A percentile compares a stretch with the other conserved stretches of the same genome.
phyloP scores from a whole-genome alignment of 2,329 filamentous ascomycete species.

The Fusarium torulosum region DNA sequence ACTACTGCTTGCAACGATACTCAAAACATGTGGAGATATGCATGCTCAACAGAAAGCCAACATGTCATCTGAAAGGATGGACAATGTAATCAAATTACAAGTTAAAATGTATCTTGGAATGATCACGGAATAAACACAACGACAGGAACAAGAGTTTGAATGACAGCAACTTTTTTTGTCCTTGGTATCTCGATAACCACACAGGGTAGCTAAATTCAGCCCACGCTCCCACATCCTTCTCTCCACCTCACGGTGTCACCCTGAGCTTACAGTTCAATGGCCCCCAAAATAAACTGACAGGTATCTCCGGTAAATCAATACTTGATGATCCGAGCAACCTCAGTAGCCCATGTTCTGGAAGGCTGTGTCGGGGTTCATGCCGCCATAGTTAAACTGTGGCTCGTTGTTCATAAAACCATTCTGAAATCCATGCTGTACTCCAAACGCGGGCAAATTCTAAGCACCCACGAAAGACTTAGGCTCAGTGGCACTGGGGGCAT shows the following conservation, averaged over 20 bases:
- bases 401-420: conserved; percentile 13
- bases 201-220: conserved; percentile 20
- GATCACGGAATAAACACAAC: background rate
- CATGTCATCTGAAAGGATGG: background rate
- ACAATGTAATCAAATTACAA: background rate
- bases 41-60: background rate
- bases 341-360: conserved; percentile 19
- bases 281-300: background rate
- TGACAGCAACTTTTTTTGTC: conserved; percentile 8
- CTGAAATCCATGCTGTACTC: conserved; percentile 17
- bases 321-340: background rate
- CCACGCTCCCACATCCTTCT: conserved; percentile 5
- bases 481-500: conserved; percentile 62
- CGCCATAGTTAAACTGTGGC: conserved; percentile 18
- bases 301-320: background rate
- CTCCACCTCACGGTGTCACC: conserved; percentile 5
- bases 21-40: too few species aligned
- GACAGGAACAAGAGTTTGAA: background rate
- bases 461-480: conserved; percentile 47
- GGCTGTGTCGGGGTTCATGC: background rate
- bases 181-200: conserved; percentile 38
- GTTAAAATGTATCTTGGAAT: background rate
- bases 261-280: background rate
- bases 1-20: too few species aligned
- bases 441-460: conserved; percentile 47